phyloP scores from a whole-genome alignment of 2,329 filamentous ascomycete genomes.

The Aureobasidium sp. region DNA sequence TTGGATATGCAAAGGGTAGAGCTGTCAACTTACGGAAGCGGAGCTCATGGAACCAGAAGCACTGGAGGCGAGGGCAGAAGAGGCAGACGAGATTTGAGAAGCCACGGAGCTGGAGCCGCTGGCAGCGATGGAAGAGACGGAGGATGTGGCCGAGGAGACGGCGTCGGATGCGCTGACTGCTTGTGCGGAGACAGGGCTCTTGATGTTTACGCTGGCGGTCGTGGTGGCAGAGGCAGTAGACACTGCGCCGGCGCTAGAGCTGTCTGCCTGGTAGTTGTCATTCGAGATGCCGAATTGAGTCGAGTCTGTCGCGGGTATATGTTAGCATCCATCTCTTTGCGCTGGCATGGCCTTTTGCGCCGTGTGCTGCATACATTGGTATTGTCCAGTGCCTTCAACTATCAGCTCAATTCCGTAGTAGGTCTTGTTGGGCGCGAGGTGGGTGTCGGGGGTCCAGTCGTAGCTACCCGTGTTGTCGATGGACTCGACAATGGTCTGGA shows the following conservation, averaged over 20 bases:
- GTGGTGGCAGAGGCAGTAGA: constrained; percentile 18
- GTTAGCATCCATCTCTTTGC: neutral
- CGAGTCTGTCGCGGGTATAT: constrained; percentile 29
- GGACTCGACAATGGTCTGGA: constrained; percentile 45
- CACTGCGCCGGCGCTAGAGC: constrained; percentile 19
- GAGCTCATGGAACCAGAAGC: neutral
- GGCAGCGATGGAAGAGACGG: constrained; percentile 11
- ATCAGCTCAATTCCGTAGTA: constrained; percentile 58
- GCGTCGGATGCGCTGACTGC: constrained; percentile 20
- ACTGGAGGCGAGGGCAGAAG: neutral
- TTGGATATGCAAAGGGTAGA: neutral
- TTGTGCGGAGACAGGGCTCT: constrained; percentile 18
- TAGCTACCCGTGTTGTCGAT: constrained; percentile 39
- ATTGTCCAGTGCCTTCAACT: constrained; percentile 51
- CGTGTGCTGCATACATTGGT: constrained; percentile 39
- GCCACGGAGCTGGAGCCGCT: neutral
- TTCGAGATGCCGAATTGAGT: constrained; percentile 57
- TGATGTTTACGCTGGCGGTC: constrained; percentile 21
- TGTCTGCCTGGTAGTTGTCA: constrained; percentile 26
- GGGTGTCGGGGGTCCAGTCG: constrained; percentile 47
- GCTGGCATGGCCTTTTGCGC: neutral
- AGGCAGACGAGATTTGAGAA: neutral
- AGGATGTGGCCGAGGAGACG: constrained; percentile 13
- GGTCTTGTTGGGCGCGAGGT: constrained; percentile 43
- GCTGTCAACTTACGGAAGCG: constrained; percentile 35